These are phyloP conservation scores for Solanum ahanhuiri DNA, from an alignment of 257 asterid genomes.

Conservation along the genomic window DNA sequence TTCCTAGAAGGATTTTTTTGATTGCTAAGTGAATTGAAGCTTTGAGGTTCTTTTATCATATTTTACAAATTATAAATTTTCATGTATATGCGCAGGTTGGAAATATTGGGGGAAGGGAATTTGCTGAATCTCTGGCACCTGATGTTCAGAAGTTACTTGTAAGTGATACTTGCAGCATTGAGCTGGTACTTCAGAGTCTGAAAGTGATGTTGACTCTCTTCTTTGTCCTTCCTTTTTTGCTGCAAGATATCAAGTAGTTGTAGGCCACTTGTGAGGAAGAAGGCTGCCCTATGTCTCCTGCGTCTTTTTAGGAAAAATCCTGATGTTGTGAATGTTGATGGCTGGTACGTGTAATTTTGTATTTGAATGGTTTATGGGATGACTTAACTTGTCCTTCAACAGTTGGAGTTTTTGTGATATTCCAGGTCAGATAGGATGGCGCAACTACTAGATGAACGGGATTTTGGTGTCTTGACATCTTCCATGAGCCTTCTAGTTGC, in stretches of 20 bases:
- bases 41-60: background rate
- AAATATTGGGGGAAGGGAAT: slow-evolving; percentile 98
- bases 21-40: background rate
- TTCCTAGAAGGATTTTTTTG: background rate
- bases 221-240: slow-evolving; percentile 8
- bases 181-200: background rate
- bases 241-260: slow-evolving; percentile 83
- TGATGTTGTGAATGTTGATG: slow-evolving; percentile 96
- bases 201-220: background rate
- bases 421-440: slow-evolving; percentile 98
- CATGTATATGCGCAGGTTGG: slow-evolving; percentile 57
- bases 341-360: slow-evolving; percentile 43
- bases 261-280: slow-evolving; percentile 98
- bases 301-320: slow-evolving; percentile 96
- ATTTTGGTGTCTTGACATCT: slow-evolving; percentile 95
- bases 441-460: slow-evolving; percentile 96
- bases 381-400: background rate
- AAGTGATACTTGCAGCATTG: slow-evolving; percentile 30
- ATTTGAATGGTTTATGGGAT: background rate
- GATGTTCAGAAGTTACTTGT: slow-evolving; percentile 99
- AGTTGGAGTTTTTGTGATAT: slow-evolving; percentile 8
- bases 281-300: slow-evolving; percentile 93
- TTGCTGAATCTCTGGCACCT: slow-evolving; percentile 98
- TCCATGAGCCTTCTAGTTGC: slow-evolving; percentile 96
- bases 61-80: background rate